Base-by-base conservation (phyloP, 176 grass and related monocot genomes). In the Tuctoria greenei region DNA sequence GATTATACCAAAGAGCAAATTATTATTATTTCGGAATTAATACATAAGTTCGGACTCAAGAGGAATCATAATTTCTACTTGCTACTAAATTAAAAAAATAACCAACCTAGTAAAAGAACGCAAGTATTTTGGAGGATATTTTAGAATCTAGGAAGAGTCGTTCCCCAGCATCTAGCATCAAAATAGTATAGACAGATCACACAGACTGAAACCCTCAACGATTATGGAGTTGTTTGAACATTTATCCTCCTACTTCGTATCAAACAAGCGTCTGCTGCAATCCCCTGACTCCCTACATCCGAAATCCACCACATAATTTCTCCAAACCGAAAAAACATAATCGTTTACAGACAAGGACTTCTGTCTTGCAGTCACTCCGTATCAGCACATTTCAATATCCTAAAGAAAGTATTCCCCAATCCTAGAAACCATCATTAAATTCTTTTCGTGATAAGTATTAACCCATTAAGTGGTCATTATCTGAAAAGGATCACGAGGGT, bases 1-100 rank as follows among this genome's bases (percentile, higher is more conserved):
- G 70, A 4, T 73, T 45, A 41, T 63, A 25, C 70, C 44, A 61
- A 63, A 17, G 14, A 73, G 73, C 20, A 75, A 66, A 58, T 75
- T 11, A 0, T 4, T 43, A 9, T 10, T 25, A 66, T 50, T 49
- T 11, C 0, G 7, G 1, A 59, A 40, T 8, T 28, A 43, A 16
- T 59, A 66, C 10, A 65, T 23, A 56, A 17, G 2, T 27, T 60
- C 18, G 39, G 17, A 36, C 42, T 64, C 0, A 7, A 7, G 3
- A 59, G 4, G 81, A 82, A 67, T 66, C 15, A 67, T 12, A 67
- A 15, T 73, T 31, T 31, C 14, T 60, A 50, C 3, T 44, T 44
- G 15, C 7, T 3, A 41, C 4, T 10, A 64, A 25, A 69, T 1
- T 63, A 14, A 47, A 75, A 82, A 81, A 76, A 4, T 25, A 8